A percentile compares a stretch with the other conserved stretches of the same genome.
Conservation (phyloP, 2,329 filamentous ascomycete species). For the Aspergillus sp. region DNA sequence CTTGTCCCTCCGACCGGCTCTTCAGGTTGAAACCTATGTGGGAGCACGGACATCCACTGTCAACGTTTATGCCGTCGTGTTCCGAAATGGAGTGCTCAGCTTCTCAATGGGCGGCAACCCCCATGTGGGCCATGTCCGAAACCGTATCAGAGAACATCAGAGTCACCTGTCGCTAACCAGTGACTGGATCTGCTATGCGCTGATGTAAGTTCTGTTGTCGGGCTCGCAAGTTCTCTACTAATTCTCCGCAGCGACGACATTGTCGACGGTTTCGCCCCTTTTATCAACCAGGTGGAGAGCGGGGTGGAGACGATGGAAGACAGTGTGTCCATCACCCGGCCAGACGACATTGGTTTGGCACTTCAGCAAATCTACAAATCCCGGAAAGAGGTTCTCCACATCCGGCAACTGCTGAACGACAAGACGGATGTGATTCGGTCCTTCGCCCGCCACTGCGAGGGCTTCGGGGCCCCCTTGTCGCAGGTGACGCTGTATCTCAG, state of each 20-base stretch:
- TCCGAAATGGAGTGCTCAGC: constrained; percentile 85
- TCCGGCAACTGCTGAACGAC: constrained; percentile 85
- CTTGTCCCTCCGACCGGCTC: constrained; percentile 88
- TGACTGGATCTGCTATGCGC: constrained; percentile 96
- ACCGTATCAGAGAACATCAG: constrained; percentile 82
- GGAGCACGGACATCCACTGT: constrained; percentile 82
- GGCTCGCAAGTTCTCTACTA: not conserved
- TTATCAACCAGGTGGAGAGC: constrained; percentile 76
- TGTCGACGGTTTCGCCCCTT: constrained; percentile 86
- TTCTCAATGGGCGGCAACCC: constrained; percentile 84
- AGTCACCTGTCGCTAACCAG: constrained; percentile 89
- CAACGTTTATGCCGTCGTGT: constrained; percentile 92
- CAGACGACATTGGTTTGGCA: constrained; percentile 81
- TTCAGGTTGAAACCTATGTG: constrained; percentile 69
- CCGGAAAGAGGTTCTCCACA: constrained; percentile 85
- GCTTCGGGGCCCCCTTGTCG: constrained; percentile 83
- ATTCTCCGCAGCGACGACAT: constrained; percentile 73
- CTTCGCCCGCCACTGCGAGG: constrained; percentile 95
- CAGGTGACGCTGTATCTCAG: constrained; percentile 92
- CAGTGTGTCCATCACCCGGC: constrained; percentile 81
- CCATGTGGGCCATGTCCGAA: constrained; percentile 82
- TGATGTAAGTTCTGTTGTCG: constrained; percentile 66
- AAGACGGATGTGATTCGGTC: constrained; percentile 94
- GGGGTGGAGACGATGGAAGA: constrained; percentile 91
- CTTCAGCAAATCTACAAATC: constrained; percentile 80